Percentiles rank a stretch among this genome's conserved stretches.
These are phyloP conservation scores for Cicer pinnatifidum DNA, from an alignment of 306 rosid species.

Conservation along the genomic window DNA sequence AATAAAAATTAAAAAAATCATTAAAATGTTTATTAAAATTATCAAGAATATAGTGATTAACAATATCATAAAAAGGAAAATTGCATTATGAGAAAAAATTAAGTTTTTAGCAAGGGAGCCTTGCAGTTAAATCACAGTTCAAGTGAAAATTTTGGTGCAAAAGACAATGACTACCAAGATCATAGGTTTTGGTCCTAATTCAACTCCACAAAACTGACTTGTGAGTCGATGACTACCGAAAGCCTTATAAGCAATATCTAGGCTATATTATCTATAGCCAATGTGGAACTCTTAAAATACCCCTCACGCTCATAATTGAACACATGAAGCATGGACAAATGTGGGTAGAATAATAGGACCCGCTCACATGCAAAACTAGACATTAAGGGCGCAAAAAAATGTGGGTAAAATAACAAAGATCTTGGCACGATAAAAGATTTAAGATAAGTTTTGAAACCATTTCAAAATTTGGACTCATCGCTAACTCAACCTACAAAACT, in stretches of 20 bases:
- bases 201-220: neutral
- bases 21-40: neutral
- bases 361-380: neutral
- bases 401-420: neutral
- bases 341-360: neutral
- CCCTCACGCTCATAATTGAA: neutral
- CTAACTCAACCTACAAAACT: neutral
- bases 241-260: neutral
- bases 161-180: neutral
- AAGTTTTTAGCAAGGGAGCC: neutral
- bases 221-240: neutral
- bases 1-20: slow-evolving; percentile 17
- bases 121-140: neutral
- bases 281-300: neutral
- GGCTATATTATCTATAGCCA: too few relatives aligned
- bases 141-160: slow-evolving; percentile 17
- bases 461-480: neutral
- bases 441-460: neutral
- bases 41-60: neutral
- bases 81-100: neutral
- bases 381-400: neutral
- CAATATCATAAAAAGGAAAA: neutral
- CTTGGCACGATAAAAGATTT: neutral
- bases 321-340: neutral
- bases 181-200: neutral